Conservation (phyloP, 2,329 filamentous ascomycete genomes). For the Acarospora socialis region DNA sequence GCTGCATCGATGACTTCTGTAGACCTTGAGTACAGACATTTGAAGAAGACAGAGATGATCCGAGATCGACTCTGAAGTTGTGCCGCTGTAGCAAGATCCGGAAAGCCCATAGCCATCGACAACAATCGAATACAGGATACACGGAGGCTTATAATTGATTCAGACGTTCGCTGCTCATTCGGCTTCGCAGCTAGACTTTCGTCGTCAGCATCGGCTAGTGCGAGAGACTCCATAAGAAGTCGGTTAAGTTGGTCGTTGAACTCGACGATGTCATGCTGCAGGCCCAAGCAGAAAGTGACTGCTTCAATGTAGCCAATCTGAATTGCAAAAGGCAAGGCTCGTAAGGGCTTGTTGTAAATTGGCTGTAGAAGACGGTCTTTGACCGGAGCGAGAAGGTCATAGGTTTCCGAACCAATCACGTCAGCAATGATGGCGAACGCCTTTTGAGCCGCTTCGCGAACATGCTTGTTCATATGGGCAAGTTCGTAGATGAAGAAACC, state of each 20-base stretch:
- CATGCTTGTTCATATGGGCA: constrained; percentile 89
- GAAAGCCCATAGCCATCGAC: constrained; percentile 83
- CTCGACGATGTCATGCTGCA: constrained; percentile 76
- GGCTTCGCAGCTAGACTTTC: constrained; percentile 87
- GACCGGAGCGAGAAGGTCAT: constrained; percentile 77
- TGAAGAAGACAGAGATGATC: constrained; percentile 95
- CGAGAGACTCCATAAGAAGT: constrained; percentile 82
- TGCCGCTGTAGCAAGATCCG: constrained; percentile 70
- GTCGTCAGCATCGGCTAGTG: constrained; percentile 85
- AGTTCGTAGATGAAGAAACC: constrained; percentile 77
- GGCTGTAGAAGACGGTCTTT: constrained; percentile 80
- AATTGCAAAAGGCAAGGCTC: constrained; percentile 81
- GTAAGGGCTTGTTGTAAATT: constrained; percentile 88
- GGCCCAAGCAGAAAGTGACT: constrained; percentile 82
- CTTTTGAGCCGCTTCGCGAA: constrained; percentile 71
- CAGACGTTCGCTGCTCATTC: constrained; percentile 85
- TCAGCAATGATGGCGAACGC: constrained; percentile 71
- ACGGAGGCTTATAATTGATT: constrained; percentile 78
- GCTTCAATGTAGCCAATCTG: constrained; percentile 98
- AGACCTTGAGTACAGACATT: constrained; percentile 86
- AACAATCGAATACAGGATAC: constrained; percentile 89
- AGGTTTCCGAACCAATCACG: constrained; percentile 61
- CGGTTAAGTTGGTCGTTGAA: constrained; percentile 88
- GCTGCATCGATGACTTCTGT: constrained; percentile 86
- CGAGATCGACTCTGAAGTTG: constrained; percentile 48